A percentile compares a stretch with the other conserved stretches of the same genome.
phyloP scores from a whole-genome alignment of 1,139 yeast species.

The Zhuliangozyma parablackwelliae region DNA sequence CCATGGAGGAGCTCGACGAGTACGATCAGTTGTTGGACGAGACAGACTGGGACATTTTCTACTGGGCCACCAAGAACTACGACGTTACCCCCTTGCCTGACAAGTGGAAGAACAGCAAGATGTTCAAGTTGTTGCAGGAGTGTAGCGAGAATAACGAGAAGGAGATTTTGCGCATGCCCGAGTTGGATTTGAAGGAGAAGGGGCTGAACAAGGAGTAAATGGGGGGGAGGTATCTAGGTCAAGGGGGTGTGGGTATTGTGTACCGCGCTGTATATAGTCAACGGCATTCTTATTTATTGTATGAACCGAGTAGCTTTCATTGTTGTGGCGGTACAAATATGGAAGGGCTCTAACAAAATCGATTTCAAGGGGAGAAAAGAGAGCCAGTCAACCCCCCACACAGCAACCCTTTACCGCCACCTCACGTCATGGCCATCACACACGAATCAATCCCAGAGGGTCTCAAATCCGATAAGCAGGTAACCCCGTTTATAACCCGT shows the following conservation, averaged over 20 bases:
- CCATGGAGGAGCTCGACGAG: slow-evolving; percentile 70
- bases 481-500: slow-evolving; percentile 44
- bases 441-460: slow-evolving; percentile 22
- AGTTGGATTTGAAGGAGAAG: slow-evolving; percentile 18
- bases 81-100: slow-evolving; percentile 83
- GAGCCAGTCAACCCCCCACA: too few relatives aligned
- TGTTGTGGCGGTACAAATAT: too few relatives aligned
- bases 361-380: too few relatives aligned
- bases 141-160: slow-evolving; percentile 69
- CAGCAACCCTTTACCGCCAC: too few relatives aligned
- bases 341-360: too few relatives aligned
- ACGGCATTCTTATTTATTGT: too few relatives aligned
- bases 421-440: slow-evolving; percentile 10
- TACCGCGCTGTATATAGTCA: too few relatives aligned
- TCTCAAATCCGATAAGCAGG: slow-evolving; percentile 30
- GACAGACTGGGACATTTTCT: slow-evolving; percentile 97
- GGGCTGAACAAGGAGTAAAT: too few relatives aligned
- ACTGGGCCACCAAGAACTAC: slow-evolving; percentile 90
- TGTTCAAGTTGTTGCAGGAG: slow-evolving; percentile 65
- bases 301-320: too few relatives aligned
- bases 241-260: too few relatives aligned
- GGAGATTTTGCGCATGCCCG: slow-evolving; percentile 85
- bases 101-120: slow-evolving; percentile 65
- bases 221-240: too few relatives aligned
- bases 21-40: slow-evolving; percentile 85